Evolutionary conservation across 805 yeast genomes (phyloP), one percentile per base, ranked within the genome.

Genomic region (Candida ascalaphidarum): DNA sequence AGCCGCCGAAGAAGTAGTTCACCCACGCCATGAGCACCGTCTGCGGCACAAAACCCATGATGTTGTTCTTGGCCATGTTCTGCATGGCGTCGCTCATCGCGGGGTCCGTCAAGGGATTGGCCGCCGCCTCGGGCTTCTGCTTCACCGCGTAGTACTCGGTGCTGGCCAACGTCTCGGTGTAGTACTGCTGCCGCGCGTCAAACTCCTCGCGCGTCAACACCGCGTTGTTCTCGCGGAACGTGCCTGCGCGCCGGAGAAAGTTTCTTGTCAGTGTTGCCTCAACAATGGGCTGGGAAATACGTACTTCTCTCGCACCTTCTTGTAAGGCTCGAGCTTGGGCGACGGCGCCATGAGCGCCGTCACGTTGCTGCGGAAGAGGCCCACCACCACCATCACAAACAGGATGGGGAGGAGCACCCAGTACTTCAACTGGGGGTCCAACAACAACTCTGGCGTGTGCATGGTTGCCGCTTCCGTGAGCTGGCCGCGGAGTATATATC

Each of bases 21-120:
- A 89, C 89, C 95, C 96, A 92, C 46, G 86, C 85, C 96, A 92
- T 88, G 39, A 88, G 81, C 22, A 88, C 52, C 0, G 96, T 84
- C 58, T 92, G 97, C 2, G 97, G 96, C 12, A 86, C 71, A 49
- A 78, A 83, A 54, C 76, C 83, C 47, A 88, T 78, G 38, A 85
- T 59, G 48, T 85, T 88, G 7, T 80, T 78, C 48, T 85, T 85
- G 33, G 86, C 71, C 78, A 83, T 77, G 26, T 67, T 69, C 64
- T 78, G 65, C 66, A 92, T 58, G 14, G 77, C 73, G 31, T 86
- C 95, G 35, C 78, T 68, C 16, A 79, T 65, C 26, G 65, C 62
- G 3, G 94, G 79, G 43, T 84, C 95, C 2, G 74, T 54, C 26
- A 85, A 65, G 12, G 89, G 84, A 37, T 80, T 78, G 11, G 61